A percentile compares a stretch with the other conserved stretches of the same genome.
Evolutionary conservation across 306 rosid species (phyloP).

Genomic region (Sechiopsis laciniata): DNA sequence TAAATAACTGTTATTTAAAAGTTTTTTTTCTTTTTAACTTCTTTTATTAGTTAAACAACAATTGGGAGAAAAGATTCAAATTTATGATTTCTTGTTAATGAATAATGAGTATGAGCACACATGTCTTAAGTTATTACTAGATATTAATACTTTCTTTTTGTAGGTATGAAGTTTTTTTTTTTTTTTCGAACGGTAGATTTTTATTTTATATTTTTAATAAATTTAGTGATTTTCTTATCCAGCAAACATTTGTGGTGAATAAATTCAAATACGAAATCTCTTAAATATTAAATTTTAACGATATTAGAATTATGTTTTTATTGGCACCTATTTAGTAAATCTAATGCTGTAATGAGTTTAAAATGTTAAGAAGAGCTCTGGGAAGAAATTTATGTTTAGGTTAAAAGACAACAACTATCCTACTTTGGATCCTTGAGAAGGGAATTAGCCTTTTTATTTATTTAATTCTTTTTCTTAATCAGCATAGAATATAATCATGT

Average conservation of each 20-base stretch:
- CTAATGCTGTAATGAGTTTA: neutral
- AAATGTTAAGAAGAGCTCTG: neutral
- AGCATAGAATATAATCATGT: slow-evolving; percentile 15
- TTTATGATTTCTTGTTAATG: neutral
- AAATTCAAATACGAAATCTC: too few relatives aligned
- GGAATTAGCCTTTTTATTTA: neutral
- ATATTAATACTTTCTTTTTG: too few relatives aligned
- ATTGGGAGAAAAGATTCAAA: too few relatives aligned
- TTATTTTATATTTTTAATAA: neutral
- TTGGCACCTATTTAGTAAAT: neutral
- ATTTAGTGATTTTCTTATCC: too few relatives aligned
- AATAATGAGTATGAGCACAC: too few relatives aligned
- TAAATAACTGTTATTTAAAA: neutral
- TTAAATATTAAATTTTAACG: too few relatives aligned
- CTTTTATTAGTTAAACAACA: too few relatives aligned
- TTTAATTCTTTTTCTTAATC: neutral
- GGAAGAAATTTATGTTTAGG: neutral
- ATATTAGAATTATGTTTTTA: too few relatives aligned
- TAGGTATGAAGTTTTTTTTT: neutral
- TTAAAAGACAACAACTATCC: slow-evolving; percentile 1
- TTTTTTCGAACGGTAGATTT: too few relatives aligned
- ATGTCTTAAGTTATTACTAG: neutral
- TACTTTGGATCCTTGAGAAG: neutral
- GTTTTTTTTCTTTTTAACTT: too few relatives aligned
- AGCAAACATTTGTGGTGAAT: too few relatives aligned